A percentile compares a stretch with the other conserved stretches of the same genome.
Conservation (phyloP, 768 basidiomycete species). For the Tephrocybe sp. region DNA sequence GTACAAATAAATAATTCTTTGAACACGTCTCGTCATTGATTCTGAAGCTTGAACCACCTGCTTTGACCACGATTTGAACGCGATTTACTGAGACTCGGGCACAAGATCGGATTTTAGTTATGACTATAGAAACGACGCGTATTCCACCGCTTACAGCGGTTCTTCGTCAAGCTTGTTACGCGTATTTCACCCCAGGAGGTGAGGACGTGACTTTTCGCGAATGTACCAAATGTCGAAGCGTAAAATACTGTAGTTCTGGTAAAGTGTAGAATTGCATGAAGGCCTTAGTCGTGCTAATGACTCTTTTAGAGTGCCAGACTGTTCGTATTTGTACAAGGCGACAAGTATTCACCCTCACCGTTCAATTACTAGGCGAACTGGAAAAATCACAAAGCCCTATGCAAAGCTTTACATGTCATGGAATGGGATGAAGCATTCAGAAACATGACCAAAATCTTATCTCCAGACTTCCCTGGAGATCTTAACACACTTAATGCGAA, state of each 20-base stretch:
- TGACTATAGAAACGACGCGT: too few species aligned
- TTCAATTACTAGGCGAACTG: slow-evolving; percentile 23
- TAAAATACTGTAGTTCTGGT: slow-evolving; percentile 33
- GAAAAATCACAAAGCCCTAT: slow-evolving; percentile 31
- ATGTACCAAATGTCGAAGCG: slow-evolving; percentile 30
- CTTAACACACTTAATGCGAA: slow-evolving; percentile 10
- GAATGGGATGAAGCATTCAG: slow-evolving; percentile 17
- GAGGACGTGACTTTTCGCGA: slow-evolving; percentile 20
- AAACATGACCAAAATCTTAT: slow-evolving; percentile 11
- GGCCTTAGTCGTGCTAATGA: background rate
- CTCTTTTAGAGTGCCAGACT: slow-evolving; percentile 29
- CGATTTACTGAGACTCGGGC: too few species aligned
- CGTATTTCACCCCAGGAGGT: slow-evolving; percentile 28
- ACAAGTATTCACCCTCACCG: background rate
- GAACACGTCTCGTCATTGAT: too few species aligned
- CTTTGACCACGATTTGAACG: too few species aligned
- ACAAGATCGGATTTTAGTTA: too few species aligned
- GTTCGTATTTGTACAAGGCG: slow-evolving; percentile 11
- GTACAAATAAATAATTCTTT: too few species aligned
- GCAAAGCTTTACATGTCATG: slow-evolving; percentile 28
- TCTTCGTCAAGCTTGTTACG: slow-evolving; percentile 29
- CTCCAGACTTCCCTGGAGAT: slow-evolving; percentile 12
- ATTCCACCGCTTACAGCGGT: slow-evolving; percentile 25
- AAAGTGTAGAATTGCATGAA: background rate
- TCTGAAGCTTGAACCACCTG: too few species aligned